A percentile compares a stretch with the other conserved stretches of the same genome.
phyloP scores from a whole-genome alignment of 768 basidiomycete genomes.

The Strobilomyces confusus region DNA sequence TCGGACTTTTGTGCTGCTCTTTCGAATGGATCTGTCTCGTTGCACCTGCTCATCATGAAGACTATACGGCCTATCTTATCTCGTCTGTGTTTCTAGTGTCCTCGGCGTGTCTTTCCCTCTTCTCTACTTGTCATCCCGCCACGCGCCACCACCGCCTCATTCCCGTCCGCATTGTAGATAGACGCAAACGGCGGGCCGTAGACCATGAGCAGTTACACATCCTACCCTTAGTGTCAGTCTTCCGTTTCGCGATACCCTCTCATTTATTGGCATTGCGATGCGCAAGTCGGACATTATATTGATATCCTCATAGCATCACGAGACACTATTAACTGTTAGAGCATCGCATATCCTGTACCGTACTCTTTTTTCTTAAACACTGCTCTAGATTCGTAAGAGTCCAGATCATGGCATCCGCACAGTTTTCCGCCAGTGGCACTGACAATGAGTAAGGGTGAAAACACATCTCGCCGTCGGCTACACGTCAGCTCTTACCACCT shows the following conservation, averaged over 20 bases:
- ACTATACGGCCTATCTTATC: conserved; percentile 40
- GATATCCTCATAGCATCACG: conserved; percentile 45
- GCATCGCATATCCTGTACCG: conserved; percentile 58
- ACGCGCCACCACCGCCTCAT: conserved; percentile 27
- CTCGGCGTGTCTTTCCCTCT: conserved; percentile 26
- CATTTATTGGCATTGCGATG: conserved; percentile 42
- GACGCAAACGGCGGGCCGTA: conserved; percentile 43
- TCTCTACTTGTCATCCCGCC: conserved; percentile 6
- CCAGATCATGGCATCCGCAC: neutral
- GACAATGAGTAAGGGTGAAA: conserved; percentile 14
- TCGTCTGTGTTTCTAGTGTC: conserved; percentile 37
- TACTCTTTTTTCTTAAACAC: conserved; percentile 30
- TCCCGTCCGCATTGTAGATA: conserved; percentile 36
- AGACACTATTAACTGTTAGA: conserved; percentile 60
- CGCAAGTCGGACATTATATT: conserved; percentile 44
- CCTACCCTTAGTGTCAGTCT: conserved; percentile 39
- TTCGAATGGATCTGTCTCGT: conserved; percentile 54
- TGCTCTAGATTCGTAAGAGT: conserved; percentile 13
- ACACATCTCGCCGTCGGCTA: conserved; percentile 13
- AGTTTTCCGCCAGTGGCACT: conserved; percentile 4
- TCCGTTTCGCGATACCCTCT: conserved; percentile 53
- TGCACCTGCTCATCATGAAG: conserved; percentile 47
- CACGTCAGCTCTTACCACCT: conserved; percentile 30
- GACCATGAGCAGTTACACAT: conserved; percentile 43
- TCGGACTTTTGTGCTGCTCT: conserved; percentile 61